Evolutionary conservation across 2,329 filamentous ascomycete genomes (phyloP).

Genomic region (Xenosphaeropsis pyriputrescens): DNA sequence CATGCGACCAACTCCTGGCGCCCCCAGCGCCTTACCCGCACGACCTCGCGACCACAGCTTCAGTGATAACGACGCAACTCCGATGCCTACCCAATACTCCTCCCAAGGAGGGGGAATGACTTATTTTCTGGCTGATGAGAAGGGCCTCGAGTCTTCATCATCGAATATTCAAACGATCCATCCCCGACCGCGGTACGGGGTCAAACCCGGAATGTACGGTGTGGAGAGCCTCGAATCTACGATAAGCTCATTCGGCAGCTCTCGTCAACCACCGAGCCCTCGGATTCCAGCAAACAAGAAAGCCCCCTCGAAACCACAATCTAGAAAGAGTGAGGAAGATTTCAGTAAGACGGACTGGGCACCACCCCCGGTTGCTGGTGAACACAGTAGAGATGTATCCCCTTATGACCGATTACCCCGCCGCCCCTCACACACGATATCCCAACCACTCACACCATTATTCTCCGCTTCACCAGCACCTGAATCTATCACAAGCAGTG

Average conservation of each 20-base stretch:
- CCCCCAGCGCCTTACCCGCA: slow-evolving; percentile 22
- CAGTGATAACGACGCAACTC: slow-evolving; percentile 21
- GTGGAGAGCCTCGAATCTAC: slow-evolving; percentile 19
- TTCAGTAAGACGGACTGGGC: slow-evolving; percentile 4
- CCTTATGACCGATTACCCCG: slow-evolving; percentile 11
- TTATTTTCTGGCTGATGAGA: slow-evolving; percentile 35
- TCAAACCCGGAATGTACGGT: slow-evolving; percentile 18
- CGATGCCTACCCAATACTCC: slow-evolving; percentile 17
- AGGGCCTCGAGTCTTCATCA: slow-evolving; percentile 26
- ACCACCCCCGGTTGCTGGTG: slow-evolving; percentile 16
- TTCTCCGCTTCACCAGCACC: slow-evolving; percentile 24
- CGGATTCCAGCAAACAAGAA: slow-evolving; percentile 10
- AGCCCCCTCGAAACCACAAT: slow-evolving; percentile 7
- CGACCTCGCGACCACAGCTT: slow-evolving; percentile 22
- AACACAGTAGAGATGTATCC: slow-evolving; percentile 18
- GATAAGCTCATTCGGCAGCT: slow-evolving; percentile 14
- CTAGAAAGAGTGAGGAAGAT: slow-evolving; percentile 11
- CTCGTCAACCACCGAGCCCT: background rate
- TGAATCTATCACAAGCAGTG: slow-evolving; percentile 28
- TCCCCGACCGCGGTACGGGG: slow-evolving; percentile 18
- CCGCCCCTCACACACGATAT: slow-evolving; percentile 19
- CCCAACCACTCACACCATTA: slow-evolving; percentile 29
- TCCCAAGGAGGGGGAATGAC: slow-evolving; percentile 29
- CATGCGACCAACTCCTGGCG: slow-evolving; percentile 31
- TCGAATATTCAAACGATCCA: slow-evolving; percentile 15